Evolutionary conservation across 2,329 filamentous ascomycete genomes (phyloP).

Genomic region (Cladophialophora psammophila): DNA sequence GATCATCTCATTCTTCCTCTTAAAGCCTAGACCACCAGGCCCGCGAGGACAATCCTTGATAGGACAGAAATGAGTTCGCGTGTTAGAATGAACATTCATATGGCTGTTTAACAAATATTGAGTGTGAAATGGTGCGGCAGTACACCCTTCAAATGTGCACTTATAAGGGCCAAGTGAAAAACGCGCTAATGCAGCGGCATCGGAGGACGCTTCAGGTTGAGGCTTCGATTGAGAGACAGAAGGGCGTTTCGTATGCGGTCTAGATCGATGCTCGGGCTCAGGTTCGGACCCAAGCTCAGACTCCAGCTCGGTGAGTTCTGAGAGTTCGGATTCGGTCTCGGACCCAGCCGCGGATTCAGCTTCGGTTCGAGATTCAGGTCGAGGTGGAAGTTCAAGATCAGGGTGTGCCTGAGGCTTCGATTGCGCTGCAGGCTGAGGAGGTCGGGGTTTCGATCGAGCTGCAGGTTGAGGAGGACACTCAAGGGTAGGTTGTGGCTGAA

Average conservation of each 20-base stretch:
- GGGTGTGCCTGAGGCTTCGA: not conserved
- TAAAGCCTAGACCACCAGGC: slow-evolving; percentile 71
- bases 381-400: not conserved
- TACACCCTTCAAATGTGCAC: slow-evolving; percentile 65
- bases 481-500: too few relatives aligned
- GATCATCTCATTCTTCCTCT: slow-evolving; percentile 75
- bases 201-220: not conserved
- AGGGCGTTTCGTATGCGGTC: not conserved
- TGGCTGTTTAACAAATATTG: slow-evolving; percentile 69
- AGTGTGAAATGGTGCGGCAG: slow-evolving; percentile 66
- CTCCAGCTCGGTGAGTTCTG: not conserved
- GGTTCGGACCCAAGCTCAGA: not conserved
- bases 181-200: slow-evolving; percentile 1
- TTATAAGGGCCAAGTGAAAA: slow-evolving; percentile 51
- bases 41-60: slow-evolving; percentile 64
- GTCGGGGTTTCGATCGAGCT: too few relatives aligned
- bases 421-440: not conserved
- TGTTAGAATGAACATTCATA: slow-evolving; percentile 68
- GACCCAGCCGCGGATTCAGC: slow-evolving; percentile 1
- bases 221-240: not conserved
- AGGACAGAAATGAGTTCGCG: slow-evolving; percentile 69
- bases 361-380: not conserved
- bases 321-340: not conserved
- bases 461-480: too few relatives aligned
- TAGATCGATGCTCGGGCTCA: not conserved